Percentiles rank a stretch among this genome's conserved stretches.
Evolutionary conservation across 2,329 filamentous ascomycete genomes (phyloP).

Genomic region (Didymella glomerata): DNA sequence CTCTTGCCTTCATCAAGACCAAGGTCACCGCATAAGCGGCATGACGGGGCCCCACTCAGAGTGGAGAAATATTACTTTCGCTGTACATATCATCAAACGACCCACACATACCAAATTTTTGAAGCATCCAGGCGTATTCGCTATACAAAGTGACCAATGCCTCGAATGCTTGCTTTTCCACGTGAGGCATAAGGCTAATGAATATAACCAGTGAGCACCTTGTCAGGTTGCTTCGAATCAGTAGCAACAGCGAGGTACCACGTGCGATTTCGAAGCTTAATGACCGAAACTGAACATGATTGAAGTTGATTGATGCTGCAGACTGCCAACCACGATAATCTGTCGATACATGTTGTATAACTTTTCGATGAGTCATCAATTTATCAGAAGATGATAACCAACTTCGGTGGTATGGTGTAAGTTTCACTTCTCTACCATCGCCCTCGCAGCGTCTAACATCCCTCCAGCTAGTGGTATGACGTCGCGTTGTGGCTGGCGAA

Average conservation of each 20-base stretch:
- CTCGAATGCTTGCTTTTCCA: too few species aligned
- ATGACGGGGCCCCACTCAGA: not conserved
- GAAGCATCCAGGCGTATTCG: not conserved
- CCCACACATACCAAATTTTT: not conserved
- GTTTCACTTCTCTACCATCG: not conserved
- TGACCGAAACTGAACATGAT: too few species aligned
- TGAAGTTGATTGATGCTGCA: too few species aligned
- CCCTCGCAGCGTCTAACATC: constrained; percentile 5
- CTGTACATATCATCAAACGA: constrained; percentile 19
- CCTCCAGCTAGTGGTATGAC: constrained; percentile 49
- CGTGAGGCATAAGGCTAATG: too few species aligned
- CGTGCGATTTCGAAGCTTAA: too few species aligned
- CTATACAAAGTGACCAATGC: not conserved
- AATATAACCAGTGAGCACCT: too few species aligned
- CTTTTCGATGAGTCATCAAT: constrained; percentile 10
- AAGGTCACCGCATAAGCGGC: constrained; percentile 54
- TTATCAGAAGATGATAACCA: constrained; percentile 5
- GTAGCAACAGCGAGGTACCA: too few species aligned
- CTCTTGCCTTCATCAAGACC: constrained; percentile 66
- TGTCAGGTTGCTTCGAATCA: too few species aligned
- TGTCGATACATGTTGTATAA: not conserved
- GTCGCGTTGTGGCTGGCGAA: constrained; percentile 51
- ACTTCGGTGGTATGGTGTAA: constrained; percentile 43
- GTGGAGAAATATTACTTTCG: constrained; percentile 3
- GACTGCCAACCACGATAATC: too few species aligned